Conservation (phyloP, 2,329 filamentous ascomycete genomes). For the Coccinonectria pachysandricola region DNA sequence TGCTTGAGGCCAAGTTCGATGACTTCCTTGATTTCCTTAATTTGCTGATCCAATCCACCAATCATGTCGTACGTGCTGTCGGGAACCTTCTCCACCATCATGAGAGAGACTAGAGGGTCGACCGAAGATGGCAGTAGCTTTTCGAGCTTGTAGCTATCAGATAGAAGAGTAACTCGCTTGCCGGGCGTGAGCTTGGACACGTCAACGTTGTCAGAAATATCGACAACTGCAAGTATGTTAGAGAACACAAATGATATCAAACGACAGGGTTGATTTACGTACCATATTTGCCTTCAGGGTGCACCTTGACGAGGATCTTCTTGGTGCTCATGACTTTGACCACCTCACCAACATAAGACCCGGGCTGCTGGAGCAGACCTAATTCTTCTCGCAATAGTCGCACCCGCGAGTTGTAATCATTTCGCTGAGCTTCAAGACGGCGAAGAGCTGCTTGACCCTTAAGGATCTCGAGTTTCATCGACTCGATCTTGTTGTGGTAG, state of each 20-base stretch:
- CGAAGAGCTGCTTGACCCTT: constrained; percentile 93
- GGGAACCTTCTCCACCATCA: constrained; percentile 99
- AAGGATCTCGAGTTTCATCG: constrained; percentile 99
- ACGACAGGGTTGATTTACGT: constrained; percentile 23
- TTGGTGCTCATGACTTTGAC: constrained; percentile 99
- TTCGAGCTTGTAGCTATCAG: constrained; percentile 96
- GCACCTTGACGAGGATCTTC: constrained; percentile 97
- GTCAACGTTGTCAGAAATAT: constrained; percentile 89
- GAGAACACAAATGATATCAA: constrained; percentile 1
- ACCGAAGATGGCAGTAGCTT: constrained; percentile 98
- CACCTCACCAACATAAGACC: constrained; percentile 98
- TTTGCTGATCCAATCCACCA: constrained; percentile 94
- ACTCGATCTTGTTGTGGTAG: constrained; percentile 99
- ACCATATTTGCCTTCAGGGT: constrained; percentile 99
- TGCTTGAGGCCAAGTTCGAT: constrained; percentile 98
- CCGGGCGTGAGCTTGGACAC: constrained; percentile 91
- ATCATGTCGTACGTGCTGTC: constrained; percentile 99
- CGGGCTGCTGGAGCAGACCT: constrained; percentile 89
- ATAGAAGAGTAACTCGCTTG: constrained; percentile 93
- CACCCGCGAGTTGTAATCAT: constrained; percentile 98
- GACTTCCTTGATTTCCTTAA: constrained; percentile 99
- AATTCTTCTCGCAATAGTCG: constrained; percentile 91
- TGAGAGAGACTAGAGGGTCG: constrained; percentile 94
- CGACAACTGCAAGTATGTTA: constrained; percentile 58
- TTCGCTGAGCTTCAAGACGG: constrained; percentile 91